phyloP scores from a whole-genome alignment of 176 grass and related monocot species.

The Cenchrus americanus region DNA sequence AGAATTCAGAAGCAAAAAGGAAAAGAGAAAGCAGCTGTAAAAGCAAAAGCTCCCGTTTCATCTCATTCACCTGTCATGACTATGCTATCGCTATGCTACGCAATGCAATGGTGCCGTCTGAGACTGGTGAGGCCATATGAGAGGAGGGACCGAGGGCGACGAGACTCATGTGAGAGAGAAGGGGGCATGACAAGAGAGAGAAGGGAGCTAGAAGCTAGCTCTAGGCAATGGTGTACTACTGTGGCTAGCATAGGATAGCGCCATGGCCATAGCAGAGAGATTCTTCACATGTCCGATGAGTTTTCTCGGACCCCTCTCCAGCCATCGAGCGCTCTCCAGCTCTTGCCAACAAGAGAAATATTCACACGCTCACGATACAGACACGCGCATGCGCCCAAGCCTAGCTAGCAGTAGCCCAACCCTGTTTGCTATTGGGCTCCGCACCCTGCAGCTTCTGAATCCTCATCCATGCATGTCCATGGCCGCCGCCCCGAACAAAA shows the following conservation, averaged over 20 bases:
- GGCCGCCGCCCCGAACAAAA: conserved; percentile 36
- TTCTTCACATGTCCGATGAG: conserved; percentile 39
- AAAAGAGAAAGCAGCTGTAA: conserved; percentile 19
- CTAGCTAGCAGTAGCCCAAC: background rate
- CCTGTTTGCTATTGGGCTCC: conserved; percentile 6
- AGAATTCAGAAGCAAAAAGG: background rate
- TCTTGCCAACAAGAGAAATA: background rate
- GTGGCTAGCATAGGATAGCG: background rate
- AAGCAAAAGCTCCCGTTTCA: conserved; percentile 19
- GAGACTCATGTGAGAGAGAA: background rate
- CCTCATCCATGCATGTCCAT: conserved; percentile 13
- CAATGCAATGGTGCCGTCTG: background rate
- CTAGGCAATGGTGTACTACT: conserved; percentile 27
- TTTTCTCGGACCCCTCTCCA: background rate
- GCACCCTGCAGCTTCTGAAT: conserved; percentile 12
- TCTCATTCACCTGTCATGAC: conserved; percentile 31
- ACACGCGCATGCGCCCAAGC: conserved; percentile 29
- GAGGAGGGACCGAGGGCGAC: background rate
- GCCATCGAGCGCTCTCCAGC: too few relatives aligned
- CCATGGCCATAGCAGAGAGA: conserved; percentile 35
- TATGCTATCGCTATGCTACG: background rate
- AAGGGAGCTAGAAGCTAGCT: background rate
- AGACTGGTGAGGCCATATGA: background rate
- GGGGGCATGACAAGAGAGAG: conserved; percentile 35
- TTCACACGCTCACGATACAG: conserved; percentile 24